phyloP scores from a whole-genome alignment of 2,329 filamentous ascomycete genomes.

The Hymenotorrendiella dingleyae region DNA sequence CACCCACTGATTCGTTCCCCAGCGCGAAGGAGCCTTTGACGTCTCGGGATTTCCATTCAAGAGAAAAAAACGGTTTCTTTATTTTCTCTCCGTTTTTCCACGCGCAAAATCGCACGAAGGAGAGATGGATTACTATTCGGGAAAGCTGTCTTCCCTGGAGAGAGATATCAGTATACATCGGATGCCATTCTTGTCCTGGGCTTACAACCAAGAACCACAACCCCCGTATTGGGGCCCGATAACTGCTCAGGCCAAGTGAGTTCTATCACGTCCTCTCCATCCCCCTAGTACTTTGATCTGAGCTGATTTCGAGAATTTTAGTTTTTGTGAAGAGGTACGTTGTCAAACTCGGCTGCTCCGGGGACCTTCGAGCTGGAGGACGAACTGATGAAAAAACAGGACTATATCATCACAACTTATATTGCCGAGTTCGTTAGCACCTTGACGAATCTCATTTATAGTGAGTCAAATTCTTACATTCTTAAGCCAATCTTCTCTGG shows the following conservation, averaged over 20 bases:
- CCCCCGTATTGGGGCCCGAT: slow-evolving; percentile 23
- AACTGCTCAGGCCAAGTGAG: slow-evolving; percentile 26
- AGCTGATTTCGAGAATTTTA: slow-evolving; percentile 9
- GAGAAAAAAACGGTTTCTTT: too few relatives aligned
- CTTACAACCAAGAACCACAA: slow-evolving; percentile 23
- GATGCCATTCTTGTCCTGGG: slow-evolving; percentile 19
- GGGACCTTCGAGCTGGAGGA: background rate
- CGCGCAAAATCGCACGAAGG: too few relatives aligned
- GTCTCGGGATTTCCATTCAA: too few relatives aligned
- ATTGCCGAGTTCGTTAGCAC: slow-evolving; percentile 50
- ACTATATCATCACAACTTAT: slow-evolving; percentile 47
- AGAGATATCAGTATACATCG: slow-evolving; percentile 5
- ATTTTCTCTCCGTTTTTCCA: too few relatives aligned
- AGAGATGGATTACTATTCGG: slow-evolving; percentile 11
- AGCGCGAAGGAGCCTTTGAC: too few relatives aligned
- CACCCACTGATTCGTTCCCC: too few relatives aligned
- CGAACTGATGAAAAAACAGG: slow-evolving; percentile 32
- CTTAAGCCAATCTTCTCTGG: too few relatives aligned
- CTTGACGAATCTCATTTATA: slow-evolving; percentile 44
- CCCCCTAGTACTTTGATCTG: background rate
- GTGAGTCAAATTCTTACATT: slow-evolving; percentile 32
- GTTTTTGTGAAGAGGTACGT: slow-evolving; percentile 30
- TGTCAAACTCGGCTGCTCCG: background rate
- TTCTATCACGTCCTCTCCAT: background rate
- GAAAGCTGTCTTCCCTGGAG: slow-evolving; percentile 3